Percentiles rank a stretch among this genome's conserved stretches.
phyloP scores from a whole-genome alignment of 192 early-diverging fungal species.

The Backusella mclennaniae region DNA sequence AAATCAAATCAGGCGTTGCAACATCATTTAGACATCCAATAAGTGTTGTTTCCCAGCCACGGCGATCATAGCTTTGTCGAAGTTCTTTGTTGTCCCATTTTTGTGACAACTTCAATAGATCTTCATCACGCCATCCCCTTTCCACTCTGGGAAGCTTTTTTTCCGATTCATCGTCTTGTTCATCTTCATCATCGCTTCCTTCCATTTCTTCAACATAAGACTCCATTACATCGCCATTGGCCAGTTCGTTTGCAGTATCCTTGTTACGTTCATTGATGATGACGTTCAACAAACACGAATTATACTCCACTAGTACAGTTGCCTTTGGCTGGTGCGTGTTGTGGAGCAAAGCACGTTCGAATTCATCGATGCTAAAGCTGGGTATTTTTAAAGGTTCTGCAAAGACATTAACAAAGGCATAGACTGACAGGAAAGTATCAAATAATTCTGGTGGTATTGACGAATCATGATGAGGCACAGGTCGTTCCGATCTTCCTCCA shows the following conservation, averaged over 20 bases:
- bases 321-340: constrained; percentile 34
- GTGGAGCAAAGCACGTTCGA: constrained; percentile 64
- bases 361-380: constrained; percentile 76
- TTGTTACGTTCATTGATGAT: constrained; percentile 48
- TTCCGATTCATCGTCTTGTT: background rate
- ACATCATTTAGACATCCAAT: constrained; percentile 55
- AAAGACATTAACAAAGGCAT: constrained; percentile 66
- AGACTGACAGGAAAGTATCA: constrained; percentile 54
- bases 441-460: constrained; percentile 44
- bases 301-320: constrained; percentile 47
- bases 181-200: background rate
- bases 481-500: constrained; percentile 38
- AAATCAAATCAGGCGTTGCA: constrained; percentile 41
- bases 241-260: constrained; percentile 13
- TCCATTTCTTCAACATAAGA: constrained; percentile 12
- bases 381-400: constrained; percentile 63
- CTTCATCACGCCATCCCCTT: constrained; percentile 22
- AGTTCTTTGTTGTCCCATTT: constrained; percentile 51
- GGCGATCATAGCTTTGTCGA: constrained; percentile 34
- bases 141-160: constrained; percentile 5
- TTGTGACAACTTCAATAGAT: constrained; percentile 27
- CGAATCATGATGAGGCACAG: constrained; percentile 44
- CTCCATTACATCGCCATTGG: constrained; percentile 23
- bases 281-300: constrained; percentile 44
- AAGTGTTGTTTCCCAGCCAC: constrained; percentile 46